A percentile compares a stretch with the other conserved stretches of the same genome.
phyloP scores from a whole-genome alignment of 2,329 filamentous ascomycete genomes.

The Xylaria sp. region DNA sequence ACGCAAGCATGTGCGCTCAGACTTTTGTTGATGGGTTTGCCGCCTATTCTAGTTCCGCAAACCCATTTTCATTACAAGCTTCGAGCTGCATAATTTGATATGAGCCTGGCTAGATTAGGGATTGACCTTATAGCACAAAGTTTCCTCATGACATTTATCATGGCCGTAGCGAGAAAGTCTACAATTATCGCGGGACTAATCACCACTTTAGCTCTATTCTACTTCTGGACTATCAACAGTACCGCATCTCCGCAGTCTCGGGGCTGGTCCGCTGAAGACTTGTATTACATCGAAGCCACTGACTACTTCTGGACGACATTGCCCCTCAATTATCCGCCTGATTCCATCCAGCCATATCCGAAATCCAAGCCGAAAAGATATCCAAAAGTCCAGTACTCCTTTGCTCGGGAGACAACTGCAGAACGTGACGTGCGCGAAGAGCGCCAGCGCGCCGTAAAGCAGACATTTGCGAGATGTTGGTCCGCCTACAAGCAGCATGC shows the following conservation, averaged over 20 bases:
- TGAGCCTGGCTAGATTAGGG: neutral
- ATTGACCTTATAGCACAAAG: neutral
- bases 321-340: neutral
- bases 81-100: neutral
- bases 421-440: neutral
- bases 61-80: neutral
- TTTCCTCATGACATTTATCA: neutral
- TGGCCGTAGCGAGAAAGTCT: neutral
- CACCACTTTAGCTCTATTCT: neutral
- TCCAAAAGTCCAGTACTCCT: neutral
- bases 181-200: neutral
- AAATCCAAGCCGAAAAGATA: neutral
- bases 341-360: neutral
- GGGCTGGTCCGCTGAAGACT: neutral
- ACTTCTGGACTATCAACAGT: neutral
- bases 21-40: neutral
- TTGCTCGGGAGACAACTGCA: neutral
- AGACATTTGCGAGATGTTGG: neutral
- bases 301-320: neutral
- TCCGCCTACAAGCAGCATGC: slow-evolving; percentile 3
- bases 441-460: neutral
- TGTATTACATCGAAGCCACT: neutral
- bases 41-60: neutral
- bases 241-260: neutral
- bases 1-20: neutral